Conservation (phyloP, 2,329 filamentous ascomycete genomes). For the Colletotrichum falcatum region DNA sequence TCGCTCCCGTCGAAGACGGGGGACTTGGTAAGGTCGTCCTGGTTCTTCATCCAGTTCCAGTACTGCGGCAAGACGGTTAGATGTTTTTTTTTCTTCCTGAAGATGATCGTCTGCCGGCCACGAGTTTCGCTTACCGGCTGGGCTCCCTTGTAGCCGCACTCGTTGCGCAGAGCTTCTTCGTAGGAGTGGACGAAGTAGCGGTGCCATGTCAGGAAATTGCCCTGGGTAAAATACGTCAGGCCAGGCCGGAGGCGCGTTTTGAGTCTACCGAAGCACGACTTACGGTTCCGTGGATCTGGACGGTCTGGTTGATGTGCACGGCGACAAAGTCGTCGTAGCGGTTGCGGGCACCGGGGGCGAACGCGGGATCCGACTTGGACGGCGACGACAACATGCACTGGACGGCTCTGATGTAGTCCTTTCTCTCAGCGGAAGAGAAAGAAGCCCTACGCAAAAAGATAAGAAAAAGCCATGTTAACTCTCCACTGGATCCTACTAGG, state of each 20-base stretch:
- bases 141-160: conserved; percentile 40
- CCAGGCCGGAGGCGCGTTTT: neutral
- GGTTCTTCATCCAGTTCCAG: conserved; percentile 53
- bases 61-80: conserved; percentile 43
- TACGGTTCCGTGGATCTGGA: conserved; percentile 36
- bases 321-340: conserved; percentile 43
- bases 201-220: conserved; percentile 42
- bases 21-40: conserved; percentile 47
- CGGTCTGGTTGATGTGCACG: conserved; percentile 39
- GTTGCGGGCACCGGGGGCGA: conserved; percentile 37
- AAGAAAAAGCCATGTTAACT: neutral
- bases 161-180: conserved; percentile 40
- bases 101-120: conserved; percentile 4
- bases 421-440: conserved; percentile 36
- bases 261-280: neutral
- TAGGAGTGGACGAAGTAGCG: conserved; percentile 41
- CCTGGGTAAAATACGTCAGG: neutral
- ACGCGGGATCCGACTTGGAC: conserved; percentile 20
- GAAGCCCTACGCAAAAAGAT: neutral
- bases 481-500: neutral
- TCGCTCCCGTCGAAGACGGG: conserved; percentile 56
- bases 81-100: neutral
- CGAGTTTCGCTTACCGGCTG: conserved; percentile 32
- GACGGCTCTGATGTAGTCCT: conserved; percentile 40
- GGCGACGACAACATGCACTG: conserved; percentile 39